phyloP scores from a whole-genome alignment of 2,329 filamentous ascomycete species.

The Ascochyta lentis region DNA sequence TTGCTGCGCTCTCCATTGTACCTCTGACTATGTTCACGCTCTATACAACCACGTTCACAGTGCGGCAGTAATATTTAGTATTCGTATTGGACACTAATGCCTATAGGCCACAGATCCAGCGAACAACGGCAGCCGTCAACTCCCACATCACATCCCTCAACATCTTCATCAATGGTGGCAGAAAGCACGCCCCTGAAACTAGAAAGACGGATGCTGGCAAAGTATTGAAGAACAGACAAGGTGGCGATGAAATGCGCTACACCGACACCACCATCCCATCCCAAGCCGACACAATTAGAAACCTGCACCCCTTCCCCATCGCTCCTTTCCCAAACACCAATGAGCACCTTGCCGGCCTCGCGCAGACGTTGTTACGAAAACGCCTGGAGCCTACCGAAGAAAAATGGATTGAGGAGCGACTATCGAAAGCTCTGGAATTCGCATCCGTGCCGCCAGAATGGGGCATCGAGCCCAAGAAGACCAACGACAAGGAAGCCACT shows the following conservation, averaged over 20 bases:
- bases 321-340: slow-evolving; percentile 31
- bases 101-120: slow-evolving; percentile 27
- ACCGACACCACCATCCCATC: slow-evolving; percentile 8
- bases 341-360: slow-evolving; percentile 26
- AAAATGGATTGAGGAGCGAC: slow-evolving; percentile 38
- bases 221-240: slow-evolving; percentile 8
- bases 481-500: slow-evolving; percentile 14
- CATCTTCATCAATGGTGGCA: slow-evolving; percentile 31
- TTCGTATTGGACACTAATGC: slow-evolving; percentile 16
- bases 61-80: too few relatives aligned
- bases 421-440: slow-evolving; percentile 39
- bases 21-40: too few relatives aligned
- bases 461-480: slow-evolving; percentile 32
- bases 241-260: slow-evolving; percentile 3
- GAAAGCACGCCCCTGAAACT: slow-evolving; percentile 22
- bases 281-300: slow-evolving; percentile 22
- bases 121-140: slow-evolving; percentile 24
- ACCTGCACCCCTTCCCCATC: slow-evolving; percentile 36
- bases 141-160: slow-evolving; percentile 27
- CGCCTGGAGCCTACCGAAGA: slow-evolving; percentile 35
- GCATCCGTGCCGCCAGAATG: slow-evolving; percentile 40
- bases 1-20: not conserved
- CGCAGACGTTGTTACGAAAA: slow-evolving; percentile 36
- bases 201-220: slow-evolving; percentile 24
- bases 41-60: too few relatives aligned